Conservation (phyloP, 2,329 filamentous ascomycete genomes). For the Penicillium psychrosexuale region DNA sequence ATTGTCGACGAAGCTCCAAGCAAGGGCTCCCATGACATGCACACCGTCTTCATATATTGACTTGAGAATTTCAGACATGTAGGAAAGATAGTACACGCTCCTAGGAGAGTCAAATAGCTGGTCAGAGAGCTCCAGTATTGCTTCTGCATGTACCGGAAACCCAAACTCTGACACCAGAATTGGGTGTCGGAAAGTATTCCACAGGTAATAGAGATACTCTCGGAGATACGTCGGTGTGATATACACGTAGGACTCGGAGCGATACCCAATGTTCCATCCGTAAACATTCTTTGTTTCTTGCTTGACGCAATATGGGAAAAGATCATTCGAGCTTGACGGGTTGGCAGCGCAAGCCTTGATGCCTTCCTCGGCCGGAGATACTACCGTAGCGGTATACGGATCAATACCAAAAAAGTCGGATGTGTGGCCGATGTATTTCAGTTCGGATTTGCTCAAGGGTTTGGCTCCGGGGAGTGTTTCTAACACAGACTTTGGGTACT, state of each 20-base stretch:
- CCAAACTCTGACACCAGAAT: constrained; percentile 56
- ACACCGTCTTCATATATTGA: constrained; percentile 57
- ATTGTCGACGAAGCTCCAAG: constrained; percentile 55
- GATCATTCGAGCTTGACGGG: constrained; percentile 35
- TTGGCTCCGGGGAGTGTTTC: constrained; percentile 45
- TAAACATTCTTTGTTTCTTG: constrained; percentile 47
- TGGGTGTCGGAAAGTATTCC: constrained; percentile 55
- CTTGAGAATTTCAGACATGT: constrained; percentile 54
- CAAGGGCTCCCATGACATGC: constrained; percentile 53
- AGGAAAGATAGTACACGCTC: constrained; percentile 55
- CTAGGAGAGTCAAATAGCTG: constrained; percentile 55
- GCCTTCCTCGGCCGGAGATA: constrained; percentile 48
- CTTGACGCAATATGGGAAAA: constrained; percentile 54
- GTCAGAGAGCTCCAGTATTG: constrained; percentile 43
- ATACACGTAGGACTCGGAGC: constrained; percentile 56
- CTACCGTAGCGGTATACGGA: constrained; percentile 56
- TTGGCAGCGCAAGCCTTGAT: constrained; percentile 51
- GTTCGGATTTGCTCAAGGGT: constrained; percentile 48
- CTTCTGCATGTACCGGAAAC: constrained; percentile 53
- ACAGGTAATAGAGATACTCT: constrained; percentile 57
- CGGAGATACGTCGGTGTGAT: constrained; percentile 48
- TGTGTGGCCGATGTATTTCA: constrained; percentile 51
- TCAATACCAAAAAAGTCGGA: constrained; percentile 58
- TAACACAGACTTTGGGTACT: constrained; percentile 45
- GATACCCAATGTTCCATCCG: constrained; percentile 60